Evolutionary conservation across 2,329 filamentous ascomycete species (phyloP), one percentile per base, ranked within the genome.

Genomic region (Thermothelomyces thermophilus): DNA sequence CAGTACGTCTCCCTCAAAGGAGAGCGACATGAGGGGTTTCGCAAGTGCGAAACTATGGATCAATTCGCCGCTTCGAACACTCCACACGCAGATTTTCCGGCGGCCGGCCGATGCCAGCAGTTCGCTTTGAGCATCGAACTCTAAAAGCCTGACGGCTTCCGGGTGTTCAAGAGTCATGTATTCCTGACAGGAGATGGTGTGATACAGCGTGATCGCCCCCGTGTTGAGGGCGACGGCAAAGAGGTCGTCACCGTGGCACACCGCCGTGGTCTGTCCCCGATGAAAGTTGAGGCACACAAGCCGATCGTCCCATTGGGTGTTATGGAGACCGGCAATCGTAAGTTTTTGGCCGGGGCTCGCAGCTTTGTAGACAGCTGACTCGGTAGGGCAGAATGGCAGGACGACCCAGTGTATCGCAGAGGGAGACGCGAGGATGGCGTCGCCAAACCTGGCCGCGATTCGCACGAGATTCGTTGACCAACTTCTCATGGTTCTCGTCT

Each of bases 401-500:
- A 68, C 62, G 11, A 62, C 33, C 0, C 56, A 63, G 55, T 67
- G 61, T 36, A 68, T 65, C 17, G 62, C 52, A 10, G 61, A 60
- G 5, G 65, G 65, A 2, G 56, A 63, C 14, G 41, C 46, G 14
- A 56, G 37, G 19, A 68, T 60, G 26, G 59, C 60, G 4, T 59
- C 54, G 5, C 58, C 56, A 43, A 67, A 67, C 52, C 59, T 65
- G 19, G 62, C 61, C 7, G 61, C 48, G 40, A 67, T 59, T 9
- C 65, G 57, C 20, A 57, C 50, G 36, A 68, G 59, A 40, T 68
- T 65, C 30, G 48, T 59, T 9, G 61, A 44, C 64, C 64, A 68
- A 66, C 34, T 2, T 36, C 42, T 44, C 46, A 53, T 17, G 63
- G 55, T 13, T 55, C 42, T 35, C 47, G 53, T 45, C 44, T 48